phyloP scores from a whole-genome alignment of 2,329 filamentous ascomycete species.

The Leptosphaerulina australis region DNA sequence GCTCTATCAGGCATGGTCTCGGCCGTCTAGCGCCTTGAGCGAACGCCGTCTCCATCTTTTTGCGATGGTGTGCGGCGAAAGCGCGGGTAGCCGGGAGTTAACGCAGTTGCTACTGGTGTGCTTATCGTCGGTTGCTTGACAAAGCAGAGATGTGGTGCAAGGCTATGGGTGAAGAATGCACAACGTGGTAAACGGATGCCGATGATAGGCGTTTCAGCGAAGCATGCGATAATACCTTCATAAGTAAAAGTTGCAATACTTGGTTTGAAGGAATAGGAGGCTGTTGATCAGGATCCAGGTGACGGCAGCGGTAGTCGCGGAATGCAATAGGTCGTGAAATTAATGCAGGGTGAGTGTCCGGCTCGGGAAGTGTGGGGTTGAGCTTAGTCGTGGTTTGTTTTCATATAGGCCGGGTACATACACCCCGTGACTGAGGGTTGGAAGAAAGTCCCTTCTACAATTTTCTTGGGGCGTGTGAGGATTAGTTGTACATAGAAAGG shows the following conservation, averaged over 20 bases:
- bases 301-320: constrained; percentile 4
- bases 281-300: background rate
- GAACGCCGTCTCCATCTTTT: constrained; percentile 10
- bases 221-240: background rate
- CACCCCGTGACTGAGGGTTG: too few species aligned
- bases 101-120: constrained; percentile 15
- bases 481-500: too few species aligned
- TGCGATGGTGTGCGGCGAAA: constrained; percentile 14
- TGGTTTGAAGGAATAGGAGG: background rate
- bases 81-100: constrained; percentile 15
- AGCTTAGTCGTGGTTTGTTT: too few species aligned
- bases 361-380: constrained; percentile 7
- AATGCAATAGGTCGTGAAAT: background rate
- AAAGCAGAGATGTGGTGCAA: background rate
- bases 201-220: background rate
- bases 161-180: background rate
- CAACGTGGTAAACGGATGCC: constrained; percentile 1
- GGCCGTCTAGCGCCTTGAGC: constrained; percentile 16
- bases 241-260: background rate
- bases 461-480: too few species aligned
- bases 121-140: constrained; percentile 5
- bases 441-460: too few species aligned
- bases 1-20: constrained; percentile 11
- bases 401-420: too few species aligned
- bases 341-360: constrained; percentile 11